Evolutionary conservation across 139 green algal species (phyloP).

Genomic region (Coelastrella sp.): DNA sequence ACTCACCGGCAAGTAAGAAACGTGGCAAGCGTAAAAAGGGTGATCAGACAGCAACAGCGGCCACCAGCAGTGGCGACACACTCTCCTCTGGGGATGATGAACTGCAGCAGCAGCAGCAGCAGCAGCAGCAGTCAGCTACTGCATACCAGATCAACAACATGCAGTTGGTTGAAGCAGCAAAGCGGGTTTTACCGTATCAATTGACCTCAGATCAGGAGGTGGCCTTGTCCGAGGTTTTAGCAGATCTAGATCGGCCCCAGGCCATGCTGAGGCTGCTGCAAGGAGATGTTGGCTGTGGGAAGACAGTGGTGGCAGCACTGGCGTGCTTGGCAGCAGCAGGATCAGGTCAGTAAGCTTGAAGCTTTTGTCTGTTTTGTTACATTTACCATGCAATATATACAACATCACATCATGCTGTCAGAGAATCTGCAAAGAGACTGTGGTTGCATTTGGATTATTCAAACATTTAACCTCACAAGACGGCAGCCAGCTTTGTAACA

Average conservation of each 20-base stretch:
- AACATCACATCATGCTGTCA: too few relatives aligned
- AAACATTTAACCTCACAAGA: too few relatives aligned
- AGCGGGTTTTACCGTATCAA: constrained; percentile 56
- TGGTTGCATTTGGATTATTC: too few relatives aligned
- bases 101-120: not conserved
- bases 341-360: constrained; percentile 36
- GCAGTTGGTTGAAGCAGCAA: not conserved
- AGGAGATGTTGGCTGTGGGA: constrained; percentile 97
- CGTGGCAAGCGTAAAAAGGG: not conserved
- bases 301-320: constrained; percentile 92
- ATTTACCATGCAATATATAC: constrained; percentile 13
- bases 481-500: too few relatives aligned
- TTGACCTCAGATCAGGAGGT: constrained; percentile 65
- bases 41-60: not conserved
- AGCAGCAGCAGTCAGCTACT: not conserved
- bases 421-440: too few relatives aligned
- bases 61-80: not conserved
- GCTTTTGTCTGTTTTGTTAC: not conserved
- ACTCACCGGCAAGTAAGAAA: not conserved
- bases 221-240: constrained; percentile 66
- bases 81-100: not conserved
- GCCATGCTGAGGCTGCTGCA: constrained; percentile 91
- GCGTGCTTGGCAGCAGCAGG: constrained; percentile 77
- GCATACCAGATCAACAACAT: constrained; percentile 10
- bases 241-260: constrained; percentile 61